Evolutionary conservation across 192 early-diverging fungal species (phyloP), one percentile per base, ranked within the genome.

Genomic region (Dispira parvispora): DNA sequence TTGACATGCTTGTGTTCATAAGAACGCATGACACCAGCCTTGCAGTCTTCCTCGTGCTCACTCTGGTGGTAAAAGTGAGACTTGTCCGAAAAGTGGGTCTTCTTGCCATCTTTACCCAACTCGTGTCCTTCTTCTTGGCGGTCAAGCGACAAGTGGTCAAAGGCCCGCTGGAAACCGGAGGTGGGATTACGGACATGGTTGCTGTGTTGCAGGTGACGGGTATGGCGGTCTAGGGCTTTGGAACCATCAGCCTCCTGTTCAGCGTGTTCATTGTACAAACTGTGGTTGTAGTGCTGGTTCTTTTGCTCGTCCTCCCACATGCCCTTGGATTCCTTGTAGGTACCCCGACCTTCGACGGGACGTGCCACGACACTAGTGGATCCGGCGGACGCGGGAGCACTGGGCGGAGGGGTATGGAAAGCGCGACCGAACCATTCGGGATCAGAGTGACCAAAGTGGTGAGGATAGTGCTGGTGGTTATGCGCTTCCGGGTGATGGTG

Each of bases 1-100:
- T 76, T 76, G 72, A 76, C 70, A 64, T 76, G 75, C 71, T 76
- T 76, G 71, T 76, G 71, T 71, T 76, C 75, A 68, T 76, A 76
- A 21, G 71, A 69, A 62, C 72, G 71, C 61, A 70, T 68, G 18
- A 70, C 71, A 55, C 75, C 75, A 25, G 67, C 66, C 62, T 73
- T 73, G 49, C 68, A 71, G 68, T 76, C 72, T 68, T 76, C 75
- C 71, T 76, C 69, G 64, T 73, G 75, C 72, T 76, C 75, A 65
- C 71, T 69, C 72, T 76, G 75, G 72, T 76, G 75, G 72, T 76
- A 76, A 69, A 71, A 76, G 66, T 73, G 72, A 63, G 71, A 71
- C 61, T 72, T 72, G 68, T 76, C 75, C 62, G 70, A 67, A 67
- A 73, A 76, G 54, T 76, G 71, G 13, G 69, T 52, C 53, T 70